Base-by-base conservation (phyloP, 129 eudicot genomes). In the Smallanthus sonchifolius region DNA sequence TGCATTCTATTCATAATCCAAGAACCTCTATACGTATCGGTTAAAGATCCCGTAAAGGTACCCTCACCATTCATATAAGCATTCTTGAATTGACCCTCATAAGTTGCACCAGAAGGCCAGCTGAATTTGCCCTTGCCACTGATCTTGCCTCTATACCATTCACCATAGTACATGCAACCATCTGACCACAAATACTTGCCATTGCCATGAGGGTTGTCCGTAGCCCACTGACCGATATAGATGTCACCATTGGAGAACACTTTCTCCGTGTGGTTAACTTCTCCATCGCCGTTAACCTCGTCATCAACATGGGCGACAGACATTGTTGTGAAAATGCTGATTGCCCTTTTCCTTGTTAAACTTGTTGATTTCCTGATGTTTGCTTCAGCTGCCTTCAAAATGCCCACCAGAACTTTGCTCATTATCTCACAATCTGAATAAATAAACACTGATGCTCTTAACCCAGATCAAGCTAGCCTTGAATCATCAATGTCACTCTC, bases 281-380 rank as follows among this genome's bases (percentile, higher is more conserved):
- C 89, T 28, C 67, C 82, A 52, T 80, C 80, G 38, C 60, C 75
- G 44, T 57, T 60, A 57, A 24, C 75, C 14, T 92, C 94, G 57
- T 92, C 97, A 71, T 88, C 96, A 9, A 88, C 97, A 56, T 93
- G 98, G 75, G 97, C 97, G 47, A 93, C 97, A 38, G 98, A 90
- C 98, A 93, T 93, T 83, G 95, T 80, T 73, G 86, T 55, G 67
- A 88, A 90, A 36, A 93, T 71, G 76, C 84, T 81, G 72, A 75
- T 83, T 13, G 86, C 85, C 77, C 94, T 84, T 75, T 80, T 91
- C 81, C 77, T 86, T 57, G 86, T 81, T 17, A 67, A 77, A 69
- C 70, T 78, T 77, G 70, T 83, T 54, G 91, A 81, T 86, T 78
- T 91, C 72, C 73, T 84, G 3, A 84, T 39, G 59, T 77, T 83